Percentiles rank a stretch among this genome's conserved stretches.
These are phyloP conservation scores for Penicillium hesseltinei DNA, from an alignment of 2,329 filamentous ascomycete genomes.

Conservation along the genomic window DNA sequence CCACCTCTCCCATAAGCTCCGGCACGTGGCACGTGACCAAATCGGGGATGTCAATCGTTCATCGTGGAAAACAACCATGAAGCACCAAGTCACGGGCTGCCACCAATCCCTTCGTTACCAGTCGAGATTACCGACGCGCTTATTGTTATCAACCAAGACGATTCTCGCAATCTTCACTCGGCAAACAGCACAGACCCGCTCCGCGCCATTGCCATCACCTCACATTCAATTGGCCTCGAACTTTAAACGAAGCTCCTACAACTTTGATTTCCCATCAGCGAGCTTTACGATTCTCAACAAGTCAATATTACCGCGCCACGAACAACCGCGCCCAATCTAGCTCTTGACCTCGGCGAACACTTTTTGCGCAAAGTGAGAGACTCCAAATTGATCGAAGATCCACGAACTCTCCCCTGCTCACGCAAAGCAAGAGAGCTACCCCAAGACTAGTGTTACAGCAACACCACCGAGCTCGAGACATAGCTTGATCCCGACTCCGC, in stretches of 20 bases:
- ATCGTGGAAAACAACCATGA: conserved; percentile 10
- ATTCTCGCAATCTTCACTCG: neutral
- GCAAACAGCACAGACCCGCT: neutral
- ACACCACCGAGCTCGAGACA: neutral
- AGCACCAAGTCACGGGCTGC: neutral
- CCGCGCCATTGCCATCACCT: neutral
- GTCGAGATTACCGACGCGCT: neutral
- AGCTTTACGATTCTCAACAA: neutral
- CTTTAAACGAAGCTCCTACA: neutral
- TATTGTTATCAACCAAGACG: neutral
- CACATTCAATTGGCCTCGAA: neutral
- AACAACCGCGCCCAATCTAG: neutral
- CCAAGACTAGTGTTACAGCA: neutral
- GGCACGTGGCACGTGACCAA: conserved; percentile 9
- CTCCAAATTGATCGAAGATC: neutral
- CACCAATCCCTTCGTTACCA: neutral
- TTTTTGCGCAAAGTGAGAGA: conserved; percentile 3
- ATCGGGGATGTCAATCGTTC: conserved; percentile 6
- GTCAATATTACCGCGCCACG: neutral
- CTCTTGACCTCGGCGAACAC: neutral
- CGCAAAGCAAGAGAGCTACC: neutral
- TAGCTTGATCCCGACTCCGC: neutral
- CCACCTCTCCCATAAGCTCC: neutral
- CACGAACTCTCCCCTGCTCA: neutral
- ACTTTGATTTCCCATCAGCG: neutral